Evolutionary conservation across 441 rosid genomes (phyloP).

Genomic region (Croton setiger): DNA sequence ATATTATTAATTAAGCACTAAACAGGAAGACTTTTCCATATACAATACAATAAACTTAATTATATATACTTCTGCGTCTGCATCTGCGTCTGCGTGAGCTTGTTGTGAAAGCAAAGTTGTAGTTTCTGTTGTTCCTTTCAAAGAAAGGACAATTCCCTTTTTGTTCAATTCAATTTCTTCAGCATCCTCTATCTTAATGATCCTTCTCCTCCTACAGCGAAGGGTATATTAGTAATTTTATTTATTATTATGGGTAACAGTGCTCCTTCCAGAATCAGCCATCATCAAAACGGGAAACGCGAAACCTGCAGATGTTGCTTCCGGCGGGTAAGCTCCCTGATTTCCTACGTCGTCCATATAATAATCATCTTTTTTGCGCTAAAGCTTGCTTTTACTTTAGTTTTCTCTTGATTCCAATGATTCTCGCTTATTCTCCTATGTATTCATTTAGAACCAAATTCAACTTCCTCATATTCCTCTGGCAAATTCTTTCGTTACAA

Average conservation of each 20-base stretch:
- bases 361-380: too few species aligned
- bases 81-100: too few species aligned
- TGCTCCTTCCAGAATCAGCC: neutral
- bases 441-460: too few species aligned
- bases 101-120: neutral
- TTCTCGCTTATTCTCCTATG: too few species aligned
- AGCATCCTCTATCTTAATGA: neutral
- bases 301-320: neutral
- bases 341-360: neutral
- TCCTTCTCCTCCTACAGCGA: too few species aligned
- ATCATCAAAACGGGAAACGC: neutral
- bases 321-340: neutral
- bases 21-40: neutral
- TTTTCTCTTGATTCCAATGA: too few species aligned
- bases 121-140: neutral
- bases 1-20: neutral
- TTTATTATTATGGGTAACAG: neutral
- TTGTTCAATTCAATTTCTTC: neutral
- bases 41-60: too few species aligned
- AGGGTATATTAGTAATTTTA: too few species aligned
- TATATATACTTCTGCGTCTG: too few species aligned
- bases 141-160: neutral
- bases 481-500: too few species aligned
- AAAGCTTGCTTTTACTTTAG: too few species aligned
- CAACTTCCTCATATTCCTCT: too few species aligned